These are phyloP conservation scores for Acidomyces sp. DNA, from an alignment of 495 filamentous ascomycete species.

Conservation along the genomic window DNA sequence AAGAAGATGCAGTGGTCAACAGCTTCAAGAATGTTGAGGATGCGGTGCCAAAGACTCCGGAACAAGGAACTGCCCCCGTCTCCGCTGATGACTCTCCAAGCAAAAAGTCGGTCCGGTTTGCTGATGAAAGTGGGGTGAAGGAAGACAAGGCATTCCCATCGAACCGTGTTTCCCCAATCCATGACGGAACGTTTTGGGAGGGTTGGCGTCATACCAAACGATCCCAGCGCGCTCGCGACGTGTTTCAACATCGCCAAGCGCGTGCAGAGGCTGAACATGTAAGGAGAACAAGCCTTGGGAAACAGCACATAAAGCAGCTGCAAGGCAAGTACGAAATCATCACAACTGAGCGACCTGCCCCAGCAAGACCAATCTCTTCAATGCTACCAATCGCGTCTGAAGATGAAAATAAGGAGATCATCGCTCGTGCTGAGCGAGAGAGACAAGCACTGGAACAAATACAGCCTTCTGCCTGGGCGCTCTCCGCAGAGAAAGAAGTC, in stretches of 20 bases:
- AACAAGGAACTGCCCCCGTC: not conserved
- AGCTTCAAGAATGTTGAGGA: slow-evolving; percentile 30
- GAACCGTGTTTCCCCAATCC: slow-evolving; percentile 23
- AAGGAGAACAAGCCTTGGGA: slow-evolving; percentile 43
- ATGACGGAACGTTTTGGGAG: slow-evolving; percentile 81
- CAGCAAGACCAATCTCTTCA: slow-evolving; percentile 29
- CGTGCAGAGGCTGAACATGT: slow-evolving; percentile 85
- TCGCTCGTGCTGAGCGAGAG: slow-evolving; percentile 50
- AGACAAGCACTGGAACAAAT: slow-evolving; percentile 66
- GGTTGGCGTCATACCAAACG: slow-evolving; percentile 64
- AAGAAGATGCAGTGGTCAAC: slow-evolving; percentile 43
- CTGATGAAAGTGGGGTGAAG: slow-evolving; percentile 37
- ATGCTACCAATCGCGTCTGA: slow-evolving; percentile 24
- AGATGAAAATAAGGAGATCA: slow-evolving; percentile 48
- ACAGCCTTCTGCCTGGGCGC: slow-evolving; percentile 60
- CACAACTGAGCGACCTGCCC: slow-evolving; percentile 35
- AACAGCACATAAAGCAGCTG: slow-evolving; percentile 44
- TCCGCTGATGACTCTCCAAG: slow-evolving; percentile 12
- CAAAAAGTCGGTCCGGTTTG: slow-evolving; percentile 71
- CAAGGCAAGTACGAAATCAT: slow-evolving; percentile 63
- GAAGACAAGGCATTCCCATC: not conserved
- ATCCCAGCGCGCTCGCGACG: slow-evolving; percentile 48
- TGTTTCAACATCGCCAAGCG: slow-evolving; percentile 67
- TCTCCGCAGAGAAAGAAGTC: slow-evolving; percentile 61
- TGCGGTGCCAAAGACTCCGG: slow-evolving; percentile 20